Conservation (phyloP, 441 rosid species). For the Bruguiera hainesii region DNA sequence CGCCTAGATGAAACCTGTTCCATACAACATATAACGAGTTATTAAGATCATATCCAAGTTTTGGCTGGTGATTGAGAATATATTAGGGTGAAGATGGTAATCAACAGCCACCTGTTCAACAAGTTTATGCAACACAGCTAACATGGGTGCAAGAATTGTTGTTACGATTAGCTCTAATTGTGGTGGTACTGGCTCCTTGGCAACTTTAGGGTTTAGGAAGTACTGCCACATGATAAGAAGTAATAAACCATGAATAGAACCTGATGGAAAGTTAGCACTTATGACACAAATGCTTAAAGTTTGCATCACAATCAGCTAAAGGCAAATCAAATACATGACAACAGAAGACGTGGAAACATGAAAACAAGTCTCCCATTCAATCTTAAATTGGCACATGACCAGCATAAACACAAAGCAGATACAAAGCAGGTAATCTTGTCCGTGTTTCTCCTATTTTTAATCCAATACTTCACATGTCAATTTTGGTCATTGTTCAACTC, state of each 20-base stretch:
- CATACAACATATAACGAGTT: constrained; percentile 25
- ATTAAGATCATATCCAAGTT: constrained; percentile 13
- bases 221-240: constrained; percentile 41
- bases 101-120: constrained; percentile 53
- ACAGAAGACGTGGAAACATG: too few relatives aligned
- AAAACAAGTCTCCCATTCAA: too few relatives aligned
- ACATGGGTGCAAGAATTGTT: constrained; percentile 65
- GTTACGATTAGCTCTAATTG: constrained; percentile 65
- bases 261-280: constrained; percentile 6
- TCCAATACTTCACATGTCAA: too few relatives aligned
- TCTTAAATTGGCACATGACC: too few relatives aligned
- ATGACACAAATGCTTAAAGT: constrained; percentile 3
- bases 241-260: constrained; percentile 5
- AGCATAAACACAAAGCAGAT: too few relatives aligned
- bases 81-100: constrained; percentile 10
- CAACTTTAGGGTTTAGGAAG: constrained; percentile 78
- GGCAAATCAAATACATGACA: too few relatives aligned
- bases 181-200: constrained; percentile 73
- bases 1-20: constrained; percentile 49
- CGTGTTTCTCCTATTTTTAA: too few relatives aligned
- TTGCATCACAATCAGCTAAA: background rate
- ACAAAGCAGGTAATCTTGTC: too few relatives aligned
- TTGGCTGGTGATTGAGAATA: background rate
- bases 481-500: too few relatives aligned
- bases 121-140: constrained; percentile 49